Base-by-base conservation (phyloP, 345 rosid genomes). In the Dimocarpus longan region DNA sequence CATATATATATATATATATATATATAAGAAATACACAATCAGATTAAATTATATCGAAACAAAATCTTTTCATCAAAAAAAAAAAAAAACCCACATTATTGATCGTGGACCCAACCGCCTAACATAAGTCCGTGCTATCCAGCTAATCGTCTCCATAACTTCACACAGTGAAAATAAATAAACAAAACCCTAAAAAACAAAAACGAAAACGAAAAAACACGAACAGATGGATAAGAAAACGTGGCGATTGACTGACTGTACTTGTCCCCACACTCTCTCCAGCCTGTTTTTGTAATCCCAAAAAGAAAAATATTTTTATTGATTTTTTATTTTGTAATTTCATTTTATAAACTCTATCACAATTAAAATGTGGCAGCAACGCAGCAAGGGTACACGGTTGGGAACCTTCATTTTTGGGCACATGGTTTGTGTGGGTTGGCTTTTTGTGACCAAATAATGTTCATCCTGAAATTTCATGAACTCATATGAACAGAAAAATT, bases 121-220 rank as follows among this genome's bases (percentile, higher is more conserved):
- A 52, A 57, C 72, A 46, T 22, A 3, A 40, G 8, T 13, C 11
- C 52, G 73, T 84, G 89, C 83, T 62, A 15, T 86, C 85, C 89
- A 86, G 89, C 89, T 84, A 76, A 48, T 65, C 57, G 66, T 70
- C 44, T 16, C 66, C 48, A 52, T 21, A 40, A 18, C 7, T 8
- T 76, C 28, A n/a, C 72, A 24, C 42, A 10, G 6, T 37, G 12
- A 60, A 71, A 15, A 56, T 0, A 12, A 26, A 18, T 3, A 21
- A 46, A 46, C 52, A 46, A 46, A 46, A 46, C 8, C 52, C 52
- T 3, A 46, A 46, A 46, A 46, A 46, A 11, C 8, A 46, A 73
- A 39, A 19, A 37, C 2, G 8, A 54, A 71, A 50, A 39, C 3
- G 6, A 39, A n/a, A 19, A 48, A 24, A 60, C 32, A 2, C 8